A percentile compares a stretch with the other conserved stretches of the same genome.
These are phyloP conservation scores for Botrytis squamosa DNA, from an alignment of 2,329 filamentous ascomycete genomes.

Conservation along the genomic window DNA sequence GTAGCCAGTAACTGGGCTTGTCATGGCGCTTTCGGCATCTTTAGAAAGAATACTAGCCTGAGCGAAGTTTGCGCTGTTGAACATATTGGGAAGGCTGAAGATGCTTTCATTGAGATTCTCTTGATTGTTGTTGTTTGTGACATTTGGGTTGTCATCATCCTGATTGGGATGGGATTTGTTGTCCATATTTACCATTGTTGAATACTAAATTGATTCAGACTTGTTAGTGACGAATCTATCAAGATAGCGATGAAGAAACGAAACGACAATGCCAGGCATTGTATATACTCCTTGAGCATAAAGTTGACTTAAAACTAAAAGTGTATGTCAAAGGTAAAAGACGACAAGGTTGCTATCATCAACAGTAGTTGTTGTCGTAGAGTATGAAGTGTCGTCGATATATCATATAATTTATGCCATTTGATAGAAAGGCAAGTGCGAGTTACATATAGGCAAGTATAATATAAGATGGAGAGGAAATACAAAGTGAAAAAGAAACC, in stretches of 20 bases:
- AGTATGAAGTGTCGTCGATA: neutral
- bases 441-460: neutral
- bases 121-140: neutral
- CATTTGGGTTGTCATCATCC: neutral
- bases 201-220: neutral
- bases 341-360: neutral
- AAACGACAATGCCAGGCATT: neutral
- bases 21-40: neutral
- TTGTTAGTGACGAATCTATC: neutral
- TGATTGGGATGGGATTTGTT: neutral
- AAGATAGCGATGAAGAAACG: neutral
- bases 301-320: no score
- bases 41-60: neutral
- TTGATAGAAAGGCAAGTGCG: neutral
- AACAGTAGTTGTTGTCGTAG: neutral
- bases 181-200: neutral
- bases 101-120: neutral
- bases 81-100: neutral
- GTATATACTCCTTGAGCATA: no score
- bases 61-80: slow-evolving; percentile 8
- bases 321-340: neutral
- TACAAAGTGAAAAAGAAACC: neutral
- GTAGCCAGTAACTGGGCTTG: neutral
- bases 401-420: no score
- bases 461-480: no score